These are phyloP conservation scores for Trichothecium roseum DNA, from an alignment of 2,329 filamentous ascomycete species.

Conservation along the genomic window DNA sequence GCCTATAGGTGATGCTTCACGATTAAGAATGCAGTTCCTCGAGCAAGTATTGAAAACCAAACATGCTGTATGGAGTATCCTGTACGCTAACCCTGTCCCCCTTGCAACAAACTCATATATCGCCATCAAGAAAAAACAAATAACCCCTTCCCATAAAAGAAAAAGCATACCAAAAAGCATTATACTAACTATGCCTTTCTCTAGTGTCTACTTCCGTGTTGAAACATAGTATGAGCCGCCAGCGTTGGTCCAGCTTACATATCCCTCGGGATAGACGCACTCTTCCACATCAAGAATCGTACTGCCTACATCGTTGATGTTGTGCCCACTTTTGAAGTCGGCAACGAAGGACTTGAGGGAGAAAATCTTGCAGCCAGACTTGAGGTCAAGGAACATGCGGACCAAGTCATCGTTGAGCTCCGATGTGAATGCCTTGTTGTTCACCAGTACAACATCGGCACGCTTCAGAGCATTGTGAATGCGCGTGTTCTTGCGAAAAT, in stretches of 20 bases:
- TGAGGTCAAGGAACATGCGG: slow-evolving; percentile 86
- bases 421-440: slow-evolving; percentile 93
- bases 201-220: slow-evolving; percentile 49
- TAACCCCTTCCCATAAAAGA: slow-evolving; percentile 7
- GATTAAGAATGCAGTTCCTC: too few species aligned
- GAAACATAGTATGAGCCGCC: slow-evolving; percentile 84
- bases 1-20: too few species aligned
- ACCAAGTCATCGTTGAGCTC: slow-evolving; percentile 76
- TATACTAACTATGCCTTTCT: not conserved
- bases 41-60: too few species aligned
- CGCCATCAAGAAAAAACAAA: too few species aligned
- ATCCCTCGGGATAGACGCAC: slow-evolving; percentile 49
- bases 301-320: slow-evolving; percentile 67
- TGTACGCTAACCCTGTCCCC: slow-evolving; percentile 13
- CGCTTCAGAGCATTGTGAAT: slow-evolving; percentile 67
- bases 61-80: slow-evolving; percentile 15
- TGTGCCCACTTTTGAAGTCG: slow-evolving; percentile 64
- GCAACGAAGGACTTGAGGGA: slow-evolving; percentile 88
- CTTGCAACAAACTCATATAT: slow-evolving; percentile 6
- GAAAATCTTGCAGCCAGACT: slow-evolving; percentile 80
- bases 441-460: slow-evolving; percentile 93
- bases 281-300: slow-evolving; percentile 72
- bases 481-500: slow-evolving; percentile 65
- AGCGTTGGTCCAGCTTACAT: slow-evolving; percentile 86
- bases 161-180: slow-evolving; percentile 4